Percentiles rank a stretch among this genome's conserved stretches.
Evolutionary conservation across 148 eudicot genomes (phyloP).

Genomic region (Amaranthus hypochondriacus): DNA sequence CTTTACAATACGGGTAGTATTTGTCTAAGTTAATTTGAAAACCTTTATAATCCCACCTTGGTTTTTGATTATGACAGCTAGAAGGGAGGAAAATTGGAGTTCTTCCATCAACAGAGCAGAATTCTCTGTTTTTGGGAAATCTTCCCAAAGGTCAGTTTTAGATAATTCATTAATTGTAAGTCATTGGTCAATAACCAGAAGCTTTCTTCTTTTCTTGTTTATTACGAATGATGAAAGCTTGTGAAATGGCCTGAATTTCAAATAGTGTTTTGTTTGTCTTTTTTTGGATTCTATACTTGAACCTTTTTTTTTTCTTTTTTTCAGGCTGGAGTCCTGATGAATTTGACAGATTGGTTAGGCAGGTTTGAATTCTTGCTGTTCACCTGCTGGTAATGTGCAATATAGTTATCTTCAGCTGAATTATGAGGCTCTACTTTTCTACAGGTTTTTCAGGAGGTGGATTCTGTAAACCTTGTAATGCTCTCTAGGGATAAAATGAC

Average conservation of each 20-base stretch:
- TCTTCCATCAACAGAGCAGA: constrained; percentile 58
- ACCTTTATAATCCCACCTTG: not conserved
- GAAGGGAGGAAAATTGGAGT: constrained; percentile 76
- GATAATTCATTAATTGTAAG: not conserved
- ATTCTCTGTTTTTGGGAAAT: constrained; percentile 61
- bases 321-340: constrained; percentile 63
- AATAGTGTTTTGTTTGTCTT: not conserved
- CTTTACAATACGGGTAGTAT: no score
- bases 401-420: constrained; percentile 3
- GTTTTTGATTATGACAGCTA: constrained; percentile 38
- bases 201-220: constrained; percentile 8
- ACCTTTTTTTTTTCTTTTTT: constrained; percentile 10
- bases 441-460: constrained; percentile 63
- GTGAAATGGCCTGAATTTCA: not conserved
- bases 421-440: not conserved
- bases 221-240: not conserved
- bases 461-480: constrained; percentile 53
- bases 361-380: constrained; percentile 37
- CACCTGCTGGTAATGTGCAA: not conserved
- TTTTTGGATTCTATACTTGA: constrained; percentile 4
- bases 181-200: constrained; percentile 1
- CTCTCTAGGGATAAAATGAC: constrained; percentile 30
- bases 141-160: constrained; percentile 59
- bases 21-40: no score
- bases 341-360: constrained; percentile 45